Percentiles rank a stretch among this genome's conserved stretches.
Conservation (phyloP, 2,329 filamentous ascomycete genomes). For the Akanthomyces uredinophilus region DNA sequence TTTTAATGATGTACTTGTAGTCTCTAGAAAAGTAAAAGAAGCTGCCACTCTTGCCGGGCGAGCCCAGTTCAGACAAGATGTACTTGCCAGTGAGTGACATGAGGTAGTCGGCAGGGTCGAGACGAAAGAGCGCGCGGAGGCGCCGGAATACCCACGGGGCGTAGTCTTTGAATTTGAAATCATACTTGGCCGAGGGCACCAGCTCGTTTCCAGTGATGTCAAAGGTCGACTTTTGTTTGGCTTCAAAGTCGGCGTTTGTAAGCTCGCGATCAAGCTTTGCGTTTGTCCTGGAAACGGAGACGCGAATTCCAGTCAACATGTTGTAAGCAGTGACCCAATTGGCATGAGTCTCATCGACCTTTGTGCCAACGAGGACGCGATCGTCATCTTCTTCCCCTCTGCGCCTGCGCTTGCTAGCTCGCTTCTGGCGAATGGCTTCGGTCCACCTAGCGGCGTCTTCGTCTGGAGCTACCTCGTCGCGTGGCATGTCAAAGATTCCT, state of each 20-base stretch:
- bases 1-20: conserved; percentile 99
- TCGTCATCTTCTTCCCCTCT: conserved; percentile 90
- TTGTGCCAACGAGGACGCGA: conserved; percentile 89
- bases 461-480: conserved; percentile 79
- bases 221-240: conserved; percentile 97
- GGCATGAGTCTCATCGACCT: conserved; percentile 93
- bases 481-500: conserved; percentile 68
- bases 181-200: conserved; percentile 96
- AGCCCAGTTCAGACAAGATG: conserved; percentile 93
- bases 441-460: conserved; percentile 91
- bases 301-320: conserved; percentile 98
- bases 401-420: conserved; percentile 77
- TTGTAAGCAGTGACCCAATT: conserved; percentile 99
- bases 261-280: conserved; percentile 90
- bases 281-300: conserved; percentile 92
- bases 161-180: conserved; percentile 99
- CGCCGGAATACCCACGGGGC: conserved; percentile 99
- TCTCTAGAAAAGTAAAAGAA: conserved; percentile 99
- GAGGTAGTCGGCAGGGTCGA: conserved; percentile 95
- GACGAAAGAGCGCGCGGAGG: conserved; percentile 77
- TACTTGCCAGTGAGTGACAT: conserved; percentile 99
- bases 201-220: conserved; percentile 97
- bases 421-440: conserved; percentile 85
- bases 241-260: conserved; percentile 86
- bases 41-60: conserved; percentile 94